Evolutionary conservation across 768 basidiomycete species (phyloP).

Genomic region (Symmetrospora coprosmae): DNA sequence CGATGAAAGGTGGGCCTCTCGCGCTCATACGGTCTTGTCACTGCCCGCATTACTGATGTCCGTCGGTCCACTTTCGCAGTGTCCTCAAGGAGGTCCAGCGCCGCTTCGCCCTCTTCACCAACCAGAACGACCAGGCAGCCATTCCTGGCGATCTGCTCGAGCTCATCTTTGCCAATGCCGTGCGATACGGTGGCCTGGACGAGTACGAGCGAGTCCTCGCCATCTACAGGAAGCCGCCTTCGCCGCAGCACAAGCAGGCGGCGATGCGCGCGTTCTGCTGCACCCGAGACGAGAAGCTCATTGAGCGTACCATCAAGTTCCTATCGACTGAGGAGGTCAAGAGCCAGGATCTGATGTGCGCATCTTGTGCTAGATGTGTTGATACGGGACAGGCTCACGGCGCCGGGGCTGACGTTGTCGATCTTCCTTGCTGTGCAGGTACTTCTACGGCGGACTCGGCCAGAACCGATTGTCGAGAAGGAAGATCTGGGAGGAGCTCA

Average conservation of each 20-base stretch:
- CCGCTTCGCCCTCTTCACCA: constrained; percentile 57
- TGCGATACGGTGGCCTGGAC: constrained; percentile 54
- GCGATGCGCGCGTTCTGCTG: constrained; percentile 53
- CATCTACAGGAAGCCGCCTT: constrained; percentile 57
- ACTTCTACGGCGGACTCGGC: constrained; percentile 49
- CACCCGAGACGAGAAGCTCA: constrained; percentile 46
- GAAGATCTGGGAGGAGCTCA: constrained; percentile 45
- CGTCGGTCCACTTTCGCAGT: constrained; percentile 41
- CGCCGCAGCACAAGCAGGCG: constrained; percentile 56
- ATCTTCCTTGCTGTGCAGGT: constrained; percentile 42
- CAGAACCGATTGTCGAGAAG: constrained; percentile 48
- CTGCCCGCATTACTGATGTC: constrained; percentile 32
- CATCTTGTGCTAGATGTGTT: constrained; percentile 32
- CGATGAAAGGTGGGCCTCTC: constrained; percentile 24
- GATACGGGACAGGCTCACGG: too few relatives aligned
- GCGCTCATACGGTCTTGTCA: not conserved
- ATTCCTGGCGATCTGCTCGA: constrained; percentile 68
- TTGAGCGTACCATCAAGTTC: constrained; percentile 34
- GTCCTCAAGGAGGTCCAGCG: constrained; percentile 57
- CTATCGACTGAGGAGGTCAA: constrained; percentile 45
- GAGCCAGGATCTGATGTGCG: constrained; percentile 37
- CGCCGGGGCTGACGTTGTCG: constrained; percentile 22
- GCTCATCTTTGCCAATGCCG: constrained; percentile 43
- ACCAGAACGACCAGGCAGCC: constrained; percentile 56
- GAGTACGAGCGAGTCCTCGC: constrained; percentile 54